Conservation (phyloP, 352 stramenopile species). For the Phytophthora niederhauseri region DNA sequence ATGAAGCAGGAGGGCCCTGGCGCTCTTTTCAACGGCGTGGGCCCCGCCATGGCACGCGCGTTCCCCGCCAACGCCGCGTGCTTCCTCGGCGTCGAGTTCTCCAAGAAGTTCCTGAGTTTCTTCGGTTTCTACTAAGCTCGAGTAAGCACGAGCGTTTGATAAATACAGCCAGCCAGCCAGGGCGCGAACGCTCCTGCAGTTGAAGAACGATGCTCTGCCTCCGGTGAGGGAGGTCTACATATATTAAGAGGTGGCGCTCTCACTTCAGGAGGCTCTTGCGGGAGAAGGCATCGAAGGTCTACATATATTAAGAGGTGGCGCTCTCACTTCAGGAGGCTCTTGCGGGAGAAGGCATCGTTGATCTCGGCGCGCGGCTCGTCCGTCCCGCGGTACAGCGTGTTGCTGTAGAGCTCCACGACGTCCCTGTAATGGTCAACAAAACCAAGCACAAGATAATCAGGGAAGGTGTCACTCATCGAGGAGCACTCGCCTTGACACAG, state of each 20-base stretch:
- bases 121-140: conserved; percentile 76
- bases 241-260: conserved; percentile 8
- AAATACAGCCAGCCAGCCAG: conserved; percentile 21
- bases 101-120: conserved; percentile 80
- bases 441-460: neutral
- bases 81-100: conserved; percentile 93
- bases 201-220: neutral
- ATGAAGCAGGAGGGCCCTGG: conserved; percentile 94
- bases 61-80: conserved; percentile 97
- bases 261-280: conserved; percentile 74
- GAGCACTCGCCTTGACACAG: neutral
- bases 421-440: conserved; percentile 48
- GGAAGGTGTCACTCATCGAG: conserved; percentile 10
- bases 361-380: conserved; percentile 83
- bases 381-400: conserved; percentile 85
- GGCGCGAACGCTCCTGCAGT: conserved; percentile 8
- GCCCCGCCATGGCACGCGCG: conserved; percentile 93
- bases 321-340: conserved; percentile 69
- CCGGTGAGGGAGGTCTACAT: neutral
- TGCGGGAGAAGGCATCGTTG: conserved; percentile 85
- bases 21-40: conserved; percentile 95
- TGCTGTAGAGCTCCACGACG: conserved; percentile 84
- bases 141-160: conserved; percentile 14
- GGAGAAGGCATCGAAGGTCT: conserved; percentile 68
- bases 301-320: neutral